phyloP scores from a whole-genome alignment of 2,329 filamentous ascomycete genomes.

The Cytospora mali region DNA sequence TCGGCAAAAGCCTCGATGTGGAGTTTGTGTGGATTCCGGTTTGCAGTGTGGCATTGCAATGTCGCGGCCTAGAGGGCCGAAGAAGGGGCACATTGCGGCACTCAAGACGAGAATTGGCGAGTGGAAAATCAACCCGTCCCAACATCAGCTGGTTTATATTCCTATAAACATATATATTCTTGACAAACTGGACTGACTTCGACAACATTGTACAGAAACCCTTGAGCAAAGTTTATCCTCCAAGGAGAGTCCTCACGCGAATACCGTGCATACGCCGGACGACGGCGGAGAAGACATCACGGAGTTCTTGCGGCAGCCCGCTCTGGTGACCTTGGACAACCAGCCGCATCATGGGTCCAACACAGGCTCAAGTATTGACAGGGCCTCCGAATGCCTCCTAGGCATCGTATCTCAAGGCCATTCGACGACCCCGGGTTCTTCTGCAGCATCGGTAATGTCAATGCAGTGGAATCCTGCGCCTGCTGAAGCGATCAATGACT shows the following conservation, averaged over 20 bases:
- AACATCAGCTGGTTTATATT: neutral
- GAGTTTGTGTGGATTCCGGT: constrained; percentile 2
- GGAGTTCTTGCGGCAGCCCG: neutral
- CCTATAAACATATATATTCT: too few relatives aligned
- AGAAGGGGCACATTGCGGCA: constrained; percentile 12
- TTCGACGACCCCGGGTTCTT: neutral
- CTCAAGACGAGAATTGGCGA: constrained; percentile 7
- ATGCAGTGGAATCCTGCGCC: neutral
- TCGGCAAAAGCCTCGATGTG: constrained; percentile 14
- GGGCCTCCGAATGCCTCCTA: neutral
- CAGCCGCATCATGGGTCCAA: neutral
- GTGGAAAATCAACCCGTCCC: neutral
- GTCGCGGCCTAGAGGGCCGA: constrained; percentile 9
- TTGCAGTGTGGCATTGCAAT: constrained; percentile 6
- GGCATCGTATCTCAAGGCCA: neutral
- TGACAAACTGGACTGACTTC: neutral
- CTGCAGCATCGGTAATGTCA: neutral
- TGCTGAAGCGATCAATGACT: neutral
- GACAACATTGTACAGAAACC: neutral
- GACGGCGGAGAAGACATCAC: neutral
- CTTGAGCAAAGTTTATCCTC: neutral
- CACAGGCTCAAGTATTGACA: neutral
- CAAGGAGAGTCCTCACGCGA: neutral
- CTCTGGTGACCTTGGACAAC: neutral
- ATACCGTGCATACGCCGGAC: neutral